Evolutionary conservation across 2,329 filamentous ascomycete genomes (phyloP).

Genomic region (Purpureocillium lavendulum): DNA sequence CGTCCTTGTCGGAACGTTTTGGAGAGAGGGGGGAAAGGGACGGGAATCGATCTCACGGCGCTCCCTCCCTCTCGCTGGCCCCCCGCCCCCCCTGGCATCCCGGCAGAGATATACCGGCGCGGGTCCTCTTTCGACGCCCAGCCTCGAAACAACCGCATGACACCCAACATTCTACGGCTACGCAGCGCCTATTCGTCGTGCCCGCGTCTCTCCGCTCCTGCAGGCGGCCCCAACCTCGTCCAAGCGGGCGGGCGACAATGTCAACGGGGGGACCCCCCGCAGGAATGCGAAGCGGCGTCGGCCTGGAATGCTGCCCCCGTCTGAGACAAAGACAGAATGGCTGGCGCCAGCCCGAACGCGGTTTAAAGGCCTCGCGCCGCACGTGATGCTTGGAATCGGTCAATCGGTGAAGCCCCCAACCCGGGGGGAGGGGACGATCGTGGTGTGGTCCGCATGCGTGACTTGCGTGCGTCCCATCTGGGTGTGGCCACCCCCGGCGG

Average conservation of each 20-base stretch:
- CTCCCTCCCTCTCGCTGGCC: too few relatives aligned
- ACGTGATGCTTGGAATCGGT: slow-evolving; percentile 15
- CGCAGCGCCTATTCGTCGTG: too few relatives aligned
- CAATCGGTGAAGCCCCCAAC: too few relatives aligned
- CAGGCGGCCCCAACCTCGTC: slow-evolving; percentile 17
- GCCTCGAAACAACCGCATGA: too few relatives aligned
- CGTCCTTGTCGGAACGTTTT: too few relatives aligned
- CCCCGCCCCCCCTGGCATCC: too few relatives aligned
- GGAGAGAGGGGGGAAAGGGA: too few relatives aligned
- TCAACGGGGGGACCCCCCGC: slow-evolving; percentile 4
- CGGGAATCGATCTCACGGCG: too few relatives aligned
- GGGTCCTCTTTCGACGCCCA: too few relatives aligned
- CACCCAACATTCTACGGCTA: too few relatives aligned
- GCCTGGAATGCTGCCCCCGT: slow-evolving; percentile 22
- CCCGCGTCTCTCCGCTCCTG: background rate
- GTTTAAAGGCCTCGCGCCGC: slow-evolving; percentile 9
- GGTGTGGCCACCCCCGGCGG: background rate
- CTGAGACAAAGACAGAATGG: slow-evolving; percentile 28
- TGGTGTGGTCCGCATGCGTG: slow-evolving; percentile 8
- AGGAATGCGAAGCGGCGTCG: slow-evolving; percentile 18
- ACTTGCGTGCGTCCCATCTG: background rate
- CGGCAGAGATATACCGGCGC: too few relatives aligned
- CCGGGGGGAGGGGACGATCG: too few relatives aligned
- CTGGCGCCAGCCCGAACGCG: slow-evolving; percentile 13
- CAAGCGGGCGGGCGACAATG: slow-evolving; percentile 23